Evolutionary conservation across 768 basidiomycete species (phyloP).

Genomic region (Hericium rajendrae): DNA sequence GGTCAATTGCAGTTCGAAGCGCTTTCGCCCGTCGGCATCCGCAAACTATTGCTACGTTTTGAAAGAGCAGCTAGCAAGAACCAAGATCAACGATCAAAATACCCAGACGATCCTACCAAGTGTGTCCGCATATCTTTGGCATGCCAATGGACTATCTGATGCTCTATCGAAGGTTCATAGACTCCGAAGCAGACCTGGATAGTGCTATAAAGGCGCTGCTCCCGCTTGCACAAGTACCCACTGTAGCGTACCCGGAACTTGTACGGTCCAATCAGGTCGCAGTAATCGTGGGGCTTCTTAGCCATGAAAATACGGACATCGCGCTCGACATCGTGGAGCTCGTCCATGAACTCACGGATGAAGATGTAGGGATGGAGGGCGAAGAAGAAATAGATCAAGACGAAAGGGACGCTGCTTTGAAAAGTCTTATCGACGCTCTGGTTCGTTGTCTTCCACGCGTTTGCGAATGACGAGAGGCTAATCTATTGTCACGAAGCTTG

Average conservation of each 20-base stretch:
- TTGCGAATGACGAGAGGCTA: neutral
- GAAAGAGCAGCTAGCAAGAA: constrained; percentile 92
- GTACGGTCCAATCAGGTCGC: constrained; percentile 63
- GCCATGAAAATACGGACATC: constrained; percentile 95
- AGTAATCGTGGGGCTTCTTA: constrained; percentile 75
- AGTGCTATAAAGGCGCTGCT: constrained; percentile 75
- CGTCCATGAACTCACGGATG: constrained; percentile 90
- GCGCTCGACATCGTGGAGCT: constrained; percentile 92
- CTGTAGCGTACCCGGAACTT: constrained; percentile 82
- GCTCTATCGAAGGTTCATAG: constrained; percentile 72
- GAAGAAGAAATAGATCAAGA: constrained; percentile 50
- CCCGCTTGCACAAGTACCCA: constrained; percentile 80
- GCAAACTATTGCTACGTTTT: constrained; percentile 67
- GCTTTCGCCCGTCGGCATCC: constrained; percentile 59
- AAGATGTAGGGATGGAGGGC: constrained; percentile 79
- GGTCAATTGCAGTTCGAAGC: constrained; percentile 41
- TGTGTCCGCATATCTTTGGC: constrained; percentile 23
- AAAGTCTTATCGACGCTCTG: constrained; percentile 63
- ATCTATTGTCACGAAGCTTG: constrained; percentile 40
- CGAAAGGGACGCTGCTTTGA: constrained; percentile 59
- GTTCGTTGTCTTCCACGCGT: constrained; percentile 34
- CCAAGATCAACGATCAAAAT: constrained; percentile 93
- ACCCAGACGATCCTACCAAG: constrained; percentile 88
- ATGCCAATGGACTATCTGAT: constrained; percentile 4
- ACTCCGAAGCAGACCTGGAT: constrained; percentile 95